These are phyloP conservation scores for Fusarium duplospermum DNA, from an alignment of 2,329 filamentous ascomycete species.

Conservation along the genomic window DNA sequence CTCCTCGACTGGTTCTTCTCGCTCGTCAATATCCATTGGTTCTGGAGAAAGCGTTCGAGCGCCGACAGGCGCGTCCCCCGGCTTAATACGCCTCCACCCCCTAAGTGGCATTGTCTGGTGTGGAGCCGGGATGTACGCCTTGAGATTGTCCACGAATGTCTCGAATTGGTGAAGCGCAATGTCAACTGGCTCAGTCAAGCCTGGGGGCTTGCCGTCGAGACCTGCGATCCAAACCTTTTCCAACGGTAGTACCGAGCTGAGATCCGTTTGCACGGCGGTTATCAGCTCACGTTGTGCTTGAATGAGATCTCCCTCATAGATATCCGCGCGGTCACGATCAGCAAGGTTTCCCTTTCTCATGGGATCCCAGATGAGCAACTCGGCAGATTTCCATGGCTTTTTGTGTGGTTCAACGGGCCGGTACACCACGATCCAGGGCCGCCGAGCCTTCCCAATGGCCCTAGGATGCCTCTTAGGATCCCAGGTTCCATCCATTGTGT, in stretches of 20 bases:
- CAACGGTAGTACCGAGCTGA: conserved; percentile 47
- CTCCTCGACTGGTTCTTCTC: conserved; percentile 35
- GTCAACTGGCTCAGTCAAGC: conserved; percentile 53
- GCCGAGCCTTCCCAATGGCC: conserved; percentile 44
- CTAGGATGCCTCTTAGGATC: conserved; percentile 38
- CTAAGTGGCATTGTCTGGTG: conserved; percentile 41
- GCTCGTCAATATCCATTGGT: conserved; percentile 34
- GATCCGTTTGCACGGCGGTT: conserved; percentile 47
- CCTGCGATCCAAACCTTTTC: conserved; percentile 60
- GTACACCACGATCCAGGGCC: conserved; percentile 64
- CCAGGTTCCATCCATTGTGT: conserved; percentile 57
- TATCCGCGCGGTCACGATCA: neutral
- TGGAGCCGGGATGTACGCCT: conserved; percentile 51
- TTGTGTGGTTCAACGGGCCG: conserved; percentile 56
- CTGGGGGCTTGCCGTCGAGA: conserved; percentile 37
- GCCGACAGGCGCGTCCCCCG: conserved; percentile 5
- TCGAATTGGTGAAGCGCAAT: conserved; percentile 54
- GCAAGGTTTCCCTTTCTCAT: conserved; percentile 44
- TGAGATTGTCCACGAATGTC: conserved; percentile 48
- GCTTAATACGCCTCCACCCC: conserved; percentile 54
- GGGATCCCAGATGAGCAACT: conserved; percentile 68
- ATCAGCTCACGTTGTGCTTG: conserved; percentile 60
- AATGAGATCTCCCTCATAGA: conserved; percentile 53
- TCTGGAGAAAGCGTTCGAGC: conserved; percentile 12
- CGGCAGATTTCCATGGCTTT: conserved; percentile 49